phyloP scores from a whole-genome alignment of 192 early-diverging fungal genomes.

The Coemansia sp. region DNA sequence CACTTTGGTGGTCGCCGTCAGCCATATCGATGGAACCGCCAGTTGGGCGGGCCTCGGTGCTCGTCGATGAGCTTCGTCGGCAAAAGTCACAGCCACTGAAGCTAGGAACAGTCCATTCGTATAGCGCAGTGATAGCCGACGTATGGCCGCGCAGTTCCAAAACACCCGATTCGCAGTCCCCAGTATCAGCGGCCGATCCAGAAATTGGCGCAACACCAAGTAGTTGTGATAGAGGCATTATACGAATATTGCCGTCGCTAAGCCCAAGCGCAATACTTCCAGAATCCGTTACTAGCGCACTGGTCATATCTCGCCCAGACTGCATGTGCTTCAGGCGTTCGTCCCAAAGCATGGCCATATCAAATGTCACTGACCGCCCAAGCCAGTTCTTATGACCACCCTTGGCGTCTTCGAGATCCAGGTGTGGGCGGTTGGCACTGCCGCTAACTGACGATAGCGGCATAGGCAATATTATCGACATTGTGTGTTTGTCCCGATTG shows the following conservation, averaged over 20 bases:
- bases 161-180: not conserved
- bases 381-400: conserved; percentile 33
- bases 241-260: conserved; percentile 17
- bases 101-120: conserved; percentile 20
- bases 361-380: conserved; percentile 20
- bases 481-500: conserved; percentile 15
- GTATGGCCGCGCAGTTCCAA: conserved; percentile 28
- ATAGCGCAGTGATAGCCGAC: conserved; percentile 27
- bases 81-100: not conserved
- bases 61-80: not conserved
- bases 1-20: not conserved
- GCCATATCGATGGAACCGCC: not conserved
- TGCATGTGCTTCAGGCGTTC: conserved; percentile 21
- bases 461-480: conserved; percentile 35
- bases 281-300: conserved; percentile 13
- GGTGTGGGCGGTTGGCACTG: conserved; percentile 46
- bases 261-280: conserved; percentile 29
- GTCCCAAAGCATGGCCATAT: conserved; percentile 27
- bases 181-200: not conserved
- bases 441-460: conserved; percentile 46
- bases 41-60: not conserved
- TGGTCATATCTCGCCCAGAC: conserved; percentile 11
- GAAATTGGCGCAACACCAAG: not conserved
- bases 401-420: conserved; percentile 9
- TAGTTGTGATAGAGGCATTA: conserved; percentile 26